phyloP scores from a whole-genome alignment of 208 protist species.

The Acanthamoeba castellanii region DNA sequence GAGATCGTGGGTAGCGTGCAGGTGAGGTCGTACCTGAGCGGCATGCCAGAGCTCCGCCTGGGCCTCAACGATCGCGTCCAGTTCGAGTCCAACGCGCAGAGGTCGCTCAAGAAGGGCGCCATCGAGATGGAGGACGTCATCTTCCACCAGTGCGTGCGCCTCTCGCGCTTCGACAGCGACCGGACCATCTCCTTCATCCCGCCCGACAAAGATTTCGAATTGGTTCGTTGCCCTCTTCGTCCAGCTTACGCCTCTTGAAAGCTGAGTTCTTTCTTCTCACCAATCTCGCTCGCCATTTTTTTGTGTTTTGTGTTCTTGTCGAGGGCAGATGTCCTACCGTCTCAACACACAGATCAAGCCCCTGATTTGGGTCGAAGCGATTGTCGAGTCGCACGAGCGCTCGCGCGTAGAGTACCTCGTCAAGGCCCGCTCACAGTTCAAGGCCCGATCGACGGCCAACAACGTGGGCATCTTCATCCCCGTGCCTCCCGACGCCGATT shows the following conservation, averaged over 20 bases:
- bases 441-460: slow-evolving; percentile 94
- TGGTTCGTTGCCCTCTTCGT: slow-evolving; percentile 75
- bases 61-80: slow-evolving; percentile 96
- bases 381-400: slow-evolving; percentile 93
- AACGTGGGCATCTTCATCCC: slow-evolving; percentile 98
- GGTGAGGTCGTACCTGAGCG: slow-evolving; percentile 92
- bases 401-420: slow-evolving; percentile 96
- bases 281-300: not conserved
- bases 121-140: slow-evolving; percentile 96
- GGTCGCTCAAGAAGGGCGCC: slow-evolving; percentile 76
- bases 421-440: slow-evolving; percentile 95
- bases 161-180: slow-evolving; percentile 92
- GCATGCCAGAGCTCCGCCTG: slow-evolving; percentile 95
- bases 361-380: slow-evolving; percentile 92
- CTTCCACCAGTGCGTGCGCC: slow-evolving; percentile 96
- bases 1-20: slow-evolving; percentile 95
- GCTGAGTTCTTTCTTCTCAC: too few relatives aligned
- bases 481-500: slow-evolving; percentile 97
- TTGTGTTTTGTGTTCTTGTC: not conserved
- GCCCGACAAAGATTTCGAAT: slow-evolving; percentile 96
- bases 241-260: too few relatives aligned
- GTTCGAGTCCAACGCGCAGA: slow-evolving; percentile 85
- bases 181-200: slow-evolving; percentile 96
- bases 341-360: slow-evolving; percentile 92
- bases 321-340: slow-evolving; percentile 93